Evolutionary conservation across 2,329 filamentous ascomycete species (phyloP).

Genomic region (Botrytis squamosa): DNA sequence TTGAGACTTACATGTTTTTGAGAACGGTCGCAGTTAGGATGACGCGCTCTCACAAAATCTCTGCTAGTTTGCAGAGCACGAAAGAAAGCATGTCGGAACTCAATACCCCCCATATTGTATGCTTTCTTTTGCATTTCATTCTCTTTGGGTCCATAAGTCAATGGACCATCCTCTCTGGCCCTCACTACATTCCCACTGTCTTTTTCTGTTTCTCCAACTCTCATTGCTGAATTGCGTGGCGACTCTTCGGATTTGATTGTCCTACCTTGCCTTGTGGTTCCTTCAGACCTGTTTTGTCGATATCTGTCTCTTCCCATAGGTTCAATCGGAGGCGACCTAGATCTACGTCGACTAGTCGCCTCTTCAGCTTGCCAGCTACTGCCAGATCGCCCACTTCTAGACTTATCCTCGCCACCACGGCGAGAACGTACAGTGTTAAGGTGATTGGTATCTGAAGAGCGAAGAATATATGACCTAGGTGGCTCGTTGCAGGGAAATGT

Average conservation of each 20-base stretch:
- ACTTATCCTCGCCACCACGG: neutral
- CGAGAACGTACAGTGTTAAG: neutral
- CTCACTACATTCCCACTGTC: neutral
- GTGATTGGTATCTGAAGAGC: neutral
- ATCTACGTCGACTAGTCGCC: neutral
- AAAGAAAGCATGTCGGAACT: conserved; percentile 26
- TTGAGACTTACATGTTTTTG: conserved; percentile 5
- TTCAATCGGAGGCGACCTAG: neutral
- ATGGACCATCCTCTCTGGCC: neutral
- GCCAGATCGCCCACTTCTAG: neutral
- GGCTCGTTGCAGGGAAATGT: conserved; percentile 15
- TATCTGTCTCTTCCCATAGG: neutral
- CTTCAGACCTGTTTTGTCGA: neutral
- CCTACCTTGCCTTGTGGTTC: neutral
- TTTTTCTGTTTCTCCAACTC: neutral
- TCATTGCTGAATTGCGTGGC: neutral
- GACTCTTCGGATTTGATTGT: neutral
- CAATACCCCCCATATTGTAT: conserved; percentile 11
- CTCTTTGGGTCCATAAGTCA: conserved; percentile 20
- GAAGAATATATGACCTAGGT: conserved; percentile 3
- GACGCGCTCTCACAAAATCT: conserved; percentile 14
- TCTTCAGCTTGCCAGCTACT: neutral
- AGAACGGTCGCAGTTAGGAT: neutral
- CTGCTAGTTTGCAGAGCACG: conserved; percentile 27
- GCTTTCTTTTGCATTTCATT: conserved; percentile 28